These are phyloP conservation scores for Naganishia antarctica DNA, from an alignment of 768 basidiomycete species.

Conservation along the genomic window DNA sequence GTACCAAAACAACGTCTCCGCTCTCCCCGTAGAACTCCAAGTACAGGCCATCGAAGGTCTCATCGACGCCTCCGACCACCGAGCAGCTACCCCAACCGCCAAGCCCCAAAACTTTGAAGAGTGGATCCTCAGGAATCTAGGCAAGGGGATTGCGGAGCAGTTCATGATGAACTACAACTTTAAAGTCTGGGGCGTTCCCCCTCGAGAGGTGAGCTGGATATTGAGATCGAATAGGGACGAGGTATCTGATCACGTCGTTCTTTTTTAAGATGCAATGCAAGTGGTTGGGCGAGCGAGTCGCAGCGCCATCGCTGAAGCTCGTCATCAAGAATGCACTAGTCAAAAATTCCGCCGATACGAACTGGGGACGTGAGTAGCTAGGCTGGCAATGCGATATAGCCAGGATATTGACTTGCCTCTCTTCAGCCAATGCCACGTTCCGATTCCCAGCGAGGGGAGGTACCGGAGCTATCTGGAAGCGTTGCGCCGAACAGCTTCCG, in stretches of 20 bases:
- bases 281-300: conserved; percentile 52
- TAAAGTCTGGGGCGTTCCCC: conserved; percentile 51
- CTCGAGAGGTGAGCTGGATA: conserved; percentile 38
- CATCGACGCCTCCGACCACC: conserved; percentile 47
- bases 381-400: neutral
- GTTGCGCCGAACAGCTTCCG: conserved; percentile 47
- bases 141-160: conserved; percentile 48
- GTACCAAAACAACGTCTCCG: conserved; percentile 50
- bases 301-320: conserved; percentile 48
- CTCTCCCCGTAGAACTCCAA: conserved; percentile 49
- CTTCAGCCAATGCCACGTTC: conserved; percentile 49
- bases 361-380: conserved; percentile 42
- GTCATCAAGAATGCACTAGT: conserved; percentile 50
- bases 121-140: conserved; percentile 51
- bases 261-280: conserved; percentile 50
- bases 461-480: conserved; percentile 52
- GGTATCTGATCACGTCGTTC: neutral
- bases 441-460: conserved; percentile 50
- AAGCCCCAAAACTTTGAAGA: conserved; percentile 51
- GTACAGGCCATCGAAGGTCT: conserved; percentile 50
- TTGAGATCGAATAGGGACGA: neutral
- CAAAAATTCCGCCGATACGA: conserved; percentile 45
- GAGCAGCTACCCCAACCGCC: conserved; percentile 34
- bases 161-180: conserved; percentile 53
- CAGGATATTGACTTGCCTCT: conserved; percentile 29